Evolutionary conservation across 495 filamentous ascomycete species (phyloP), one percentile per base, ranked within the genome.

Genomic region (Daldinia childiae): DNA sequence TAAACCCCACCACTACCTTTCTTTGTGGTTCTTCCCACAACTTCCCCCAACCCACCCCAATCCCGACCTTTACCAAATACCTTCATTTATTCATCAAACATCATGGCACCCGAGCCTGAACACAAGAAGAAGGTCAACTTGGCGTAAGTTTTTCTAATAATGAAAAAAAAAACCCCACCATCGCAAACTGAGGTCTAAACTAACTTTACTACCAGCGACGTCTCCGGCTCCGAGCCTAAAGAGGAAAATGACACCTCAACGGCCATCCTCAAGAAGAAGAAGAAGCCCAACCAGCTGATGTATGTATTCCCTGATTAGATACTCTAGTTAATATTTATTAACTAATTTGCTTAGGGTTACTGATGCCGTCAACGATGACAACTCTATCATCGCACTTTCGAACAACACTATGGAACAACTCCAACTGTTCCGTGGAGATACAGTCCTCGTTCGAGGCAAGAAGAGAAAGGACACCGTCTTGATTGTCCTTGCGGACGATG

Each of bases 241-340:
- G 89, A 94, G 93, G 90, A 90, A 69, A 91, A 97, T 76, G 95
- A 97, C 74, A 95, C 92, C 50, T 87, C 95, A n/a, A 98, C 96
- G 17, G 95, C 95, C 72, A 99, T 99, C 70, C 88, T 99, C 72
- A 98, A 97, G 86, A 98, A 97, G 88, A 99, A 99, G 90, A 99
- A 99, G 94, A 99, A 99, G 94, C 94, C 94, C 66, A 99, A 99
- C 84, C 94, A 92, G 67, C 82, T 99, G 82, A 97, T 98, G 93
- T 94, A 87, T 76, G 91, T 81, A 63, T 55, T 19, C 57, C 17
- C 19, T 54, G 45, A 11, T 71, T 17, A 50, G n/a, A 45, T 12
- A 17, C 29, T 41, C 58, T 38, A 26, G 17, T 24, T 43, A 45
- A 55, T 54, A 29, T 52, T 66, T 74, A 75, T 84, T 87, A 64